phyloP scores from a whole-genome alignment of 2,329 filamentous ascomycete species.

The Aureobasidium subglaciale region DNA sequence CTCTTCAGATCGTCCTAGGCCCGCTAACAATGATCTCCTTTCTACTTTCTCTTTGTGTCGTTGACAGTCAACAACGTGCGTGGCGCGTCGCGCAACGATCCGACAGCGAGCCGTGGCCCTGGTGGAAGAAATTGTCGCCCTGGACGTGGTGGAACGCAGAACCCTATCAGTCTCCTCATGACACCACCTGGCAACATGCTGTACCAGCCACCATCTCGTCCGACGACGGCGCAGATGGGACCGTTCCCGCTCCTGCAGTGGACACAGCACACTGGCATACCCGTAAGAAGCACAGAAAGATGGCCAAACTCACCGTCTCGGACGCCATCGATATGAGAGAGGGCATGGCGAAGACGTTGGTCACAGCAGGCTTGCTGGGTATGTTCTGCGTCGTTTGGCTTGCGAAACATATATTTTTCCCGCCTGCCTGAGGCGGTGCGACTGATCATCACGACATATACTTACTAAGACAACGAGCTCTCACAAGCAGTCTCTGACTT shows the following conservation, averaged over 20 bases:
- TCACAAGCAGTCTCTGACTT: no score
- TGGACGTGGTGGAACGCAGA: conserved; percentile 33
- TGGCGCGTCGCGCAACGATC: conserved; percentile 35
- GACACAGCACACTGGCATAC: not conserved
- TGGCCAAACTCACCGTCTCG: conserved; percentile 1
- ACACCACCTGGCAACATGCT: conserved; percentile 23
- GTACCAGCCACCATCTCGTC: not conserved
- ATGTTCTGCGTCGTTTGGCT: not conserved
- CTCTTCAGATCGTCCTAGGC: conserved; percentile 45
- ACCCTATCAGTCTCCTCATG: conserved; percentile 36
- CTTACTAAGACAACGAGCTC: not conserved
- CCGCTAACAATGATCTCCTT: conserved; percentile 59
- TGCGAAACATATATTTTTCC: not conserved
- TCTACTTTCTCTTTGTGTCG: conserved; percentile 55
- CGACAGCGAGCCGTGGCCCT: conserved; percentile 28
- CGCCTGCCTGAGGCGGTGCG: not conserved
- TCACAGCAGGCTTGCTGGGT: not conserved
- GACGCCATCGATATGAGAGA: conserved; percentile 6
- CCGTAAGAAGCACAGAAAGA: conserved; percentile 13
- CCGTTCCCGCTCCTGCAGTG: conserved; percentile 6
- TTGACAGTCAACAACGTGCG: conserved; percentile 52
- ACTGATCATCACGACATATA: not conserved
- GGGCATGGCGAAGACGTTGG: not conserved
- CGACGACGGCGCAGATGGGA: not conserved
- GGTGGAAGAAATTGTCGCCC: conserved; percentile 27